A percentile compares a stretch with the other conserved stretches of the same genome.
Evolutionary conservation across 345 rosid species (phyloP).

Genomic region (Zanthoxylum bungeanum): DNA sequence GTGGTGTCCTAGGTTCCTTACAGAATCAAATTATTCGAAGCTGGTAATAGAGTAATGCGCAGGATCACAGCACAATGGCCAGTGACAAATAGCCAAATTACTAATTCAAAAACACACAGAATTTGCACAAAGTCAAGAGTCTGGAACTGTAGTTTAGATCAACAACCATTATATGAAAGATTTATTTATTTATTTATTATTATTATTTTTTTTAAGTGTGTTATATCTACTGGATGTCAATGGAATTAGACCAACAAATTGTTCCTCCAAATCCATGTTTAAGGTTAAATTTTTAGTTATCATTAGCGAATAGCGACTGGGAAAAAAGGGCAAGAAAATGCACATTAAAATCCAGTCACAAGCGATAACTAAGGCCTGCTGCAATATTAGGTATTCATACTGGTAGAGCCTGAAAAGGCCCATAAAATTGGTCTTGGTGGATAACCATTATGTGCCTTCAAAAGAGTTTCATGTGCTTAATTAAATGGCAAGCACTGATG

Average conservation of each 20-base stretch:
- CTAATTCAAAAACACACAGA: not conserved
- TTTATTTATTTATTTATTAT: no score
- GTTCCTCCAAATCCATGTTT: not conserved
- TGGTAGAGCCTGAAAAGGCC: no score
- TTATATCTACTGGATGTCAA: not conserved
- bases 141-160: not conserved
- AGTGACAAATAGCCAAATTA: not conserved
- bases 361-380: no score
- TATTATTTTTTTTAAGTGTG: no score
- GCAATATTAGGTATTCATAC: no score
- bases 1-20: no score
- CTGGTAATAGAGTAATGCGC: not conserved
- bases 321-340: not conserved
- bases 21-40: not conserved
- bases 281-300: not conserved
- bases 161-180: not conserved
- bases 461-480: no score
- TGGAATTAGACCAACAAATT: not conserved
- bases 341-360: not conserved
- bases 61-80: not conserved
- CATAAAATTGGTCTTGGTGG: no score
- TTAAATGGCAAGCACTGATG: no score
- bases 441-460: no score
- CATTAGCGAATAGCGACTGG: not conserved
- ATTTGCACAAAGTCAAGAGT: constrained; percentile 8